Base-by-base conservation (phyloP, 2,329 filamentous ascomycete species). In the Cordyceps tenuipes region DNA sequence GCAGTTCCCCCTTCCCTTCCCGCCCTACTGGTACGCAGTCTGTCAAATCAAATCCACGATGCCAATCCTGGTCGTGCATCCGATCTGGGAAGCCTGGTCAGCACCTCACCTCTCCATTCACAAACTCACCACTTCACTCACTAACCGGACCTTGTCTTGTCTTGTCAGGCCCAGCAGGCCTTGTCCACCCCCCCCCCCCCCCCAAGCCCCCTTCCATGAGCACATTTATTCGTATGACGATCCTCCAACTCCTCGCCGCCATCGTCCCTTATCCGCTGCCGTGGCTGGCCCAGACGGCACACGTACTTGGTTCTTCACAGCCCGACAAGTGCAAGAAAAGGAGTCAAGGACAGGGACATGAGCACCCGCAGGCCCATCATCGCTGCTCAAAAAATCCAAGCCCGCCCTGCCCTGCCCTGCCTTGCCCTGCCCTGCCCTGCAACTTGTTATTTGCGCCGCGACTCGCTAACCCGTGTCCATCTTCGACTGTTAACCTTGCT, bases 21-120 rank as follows among this genome's bases (percentile, higher is more conserved):
- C 47, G 51, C 47, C 47, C 56, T 43, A 58, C 36, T 36, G 34
- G 34, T 36, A 36, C 29, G 29, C 3, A 29, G 29, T 29, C 5
- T 10, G 13, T 36, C 34, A 43, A n/a, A n/a, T n/a, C n/a, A n/a
- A n/a, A 43, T 51, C 46, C 48, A 58, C 46, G 54, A 49, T 57
- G 53, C 17, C 6, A 36, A 58, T 29, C 56, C 56, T 51, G 39
- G 56, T 51, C 56, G 31, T 17, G 48, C 56, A 36, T 58, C 56
- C 56, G 56, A 58, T 58, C 56, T 51, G 56, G 56, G 47, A 51
- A 51, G 47, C 47, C 47, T 58, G 36, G 36, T 26, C 26, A 51
- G 54, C 44, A 26, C 26, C 7, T 36, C 4, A 4, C 23, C 23
- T n/a, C 2, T 23, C 23, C 23, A 23, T 23, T 23, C 23, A 23